Evolutionary conservation across 441 rosid species (phyloP).

Genomic region (Corymbia citriodora): DNA sequence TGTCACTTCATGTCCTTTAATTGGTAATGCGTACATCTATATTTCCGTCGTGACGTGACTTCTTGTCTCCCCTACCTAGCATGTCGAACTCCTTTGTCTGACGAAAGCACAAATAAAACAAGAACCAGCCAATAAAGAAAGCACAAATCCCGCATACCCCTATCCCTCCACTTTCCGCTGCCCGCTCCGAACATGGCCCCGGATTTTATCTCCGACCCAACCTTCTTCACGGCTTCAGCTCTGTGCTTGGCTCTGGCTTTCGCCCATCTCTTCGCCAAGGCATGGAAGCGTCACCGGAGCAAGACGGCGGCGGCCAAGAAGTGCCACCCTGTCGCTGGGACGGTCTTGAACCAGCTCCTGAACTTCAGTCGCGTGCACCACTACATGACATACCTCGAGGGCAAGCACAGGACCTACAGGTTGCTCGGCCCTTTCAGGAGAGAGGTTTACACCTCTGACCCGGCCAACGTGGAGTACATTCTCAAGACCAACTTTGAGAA

Average conservation of each 20-base stretch:
- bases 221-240: slow-evolving; percentile 1
- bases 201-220: slow-evolving; percentile 4
- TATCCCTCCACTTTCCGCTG: no score
- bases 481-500: slow-evolving; percentile 59
- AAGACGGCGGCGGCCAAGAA: background rate
- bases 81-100: background rate
- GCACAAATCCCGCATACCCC: background rate
- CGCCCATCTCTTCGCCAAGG: background rate
- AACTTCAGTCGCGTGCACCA: slow-evolving; percentile 59
- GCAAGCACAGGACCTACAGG: slow-evolving; percentile 35
- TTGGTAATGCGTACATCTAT: no score
- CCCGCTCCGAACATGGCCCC: background rate
- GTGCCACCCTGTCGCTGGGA: slow-evolving; percentile 51
- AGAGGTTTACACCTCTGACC: slow-evolving; percentile 54
- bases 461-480: slow-evolving; percentile 47
- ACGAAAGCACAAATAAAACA: background rate
- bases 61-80: background rate
- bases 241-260: slow-evolving; percentile 5
- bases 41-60: background rate
- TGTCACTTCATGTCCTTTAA: no score
- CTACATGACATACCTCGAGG: slow-evolving; percentile 50
- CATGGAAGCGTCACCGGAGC: background rate
- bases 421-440: slow-evolving; percentile 26
- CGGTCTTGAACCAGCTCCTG: slow-evolving; percentile 42
- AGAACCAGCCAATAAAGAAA: background rate